phyloP scores from a whole-genome alignment of 1,284 basidiomycete genomes.

The Cystobasidiaceae sp. region DNA sequence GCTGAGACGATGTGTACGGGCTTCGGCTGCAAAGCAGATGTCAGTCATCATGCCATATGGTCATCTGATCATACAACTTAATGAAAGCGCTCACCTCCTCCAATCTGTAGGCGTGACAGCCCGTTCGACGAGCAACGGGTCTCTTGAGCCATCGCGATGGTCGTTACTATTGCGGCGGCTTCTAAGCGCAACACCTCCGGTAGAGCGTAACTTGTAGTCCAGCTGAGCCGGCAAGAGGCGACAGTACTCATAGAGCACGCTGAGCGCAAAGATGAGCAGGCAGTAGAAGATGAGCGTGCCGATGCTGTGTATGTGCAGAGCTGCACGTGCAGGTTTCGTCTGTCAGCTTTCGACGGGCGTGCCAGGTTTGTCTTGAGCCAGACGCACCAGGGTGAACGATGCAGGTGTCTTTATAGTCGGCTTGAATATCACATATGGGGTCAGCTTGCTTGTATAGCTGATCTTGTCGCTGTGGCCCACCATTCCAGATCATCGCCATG shows the following conservation, averaged over 20 bases:
- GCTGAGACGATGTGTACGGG: conserved; percentile 2
- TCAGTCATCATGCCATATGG: too few species aligned
- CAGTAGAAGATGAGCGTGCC: conserved; percentile 23
- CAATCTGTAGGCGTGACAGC: too few species aligned
- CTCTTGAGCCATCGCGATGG: background rate
- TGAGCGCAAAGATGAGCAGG: conserved; percentile 17
- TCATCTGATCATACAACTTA: too few species aligned
- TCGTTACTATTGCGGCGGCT: background rate
- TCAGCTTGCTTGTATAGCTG: background rate
- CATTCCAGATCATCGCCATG: conserved; percentile 22
- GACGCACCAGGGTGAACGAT: conserved; percentile 21
- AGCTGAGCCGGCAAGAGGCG: conserved; percentile 13
- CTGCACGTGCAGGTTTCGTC: too few species aligned
- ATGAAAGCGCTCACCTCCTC: conserved; percentile 1
- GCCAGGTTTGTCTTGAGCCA: too few species aligned
- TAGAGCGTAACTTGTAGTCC: conserved; percentile 6
- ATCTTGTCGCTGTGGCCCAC: too few species aligned
- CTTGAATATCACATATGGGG: background rate
- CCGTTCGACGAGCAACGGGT: too few species aligned
- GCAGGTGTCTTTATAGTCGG: conserved; percentile 28
- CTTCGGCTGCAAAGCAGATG: conserved; percentile 2
- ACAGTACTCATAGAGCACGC: conserved; percentile 21
- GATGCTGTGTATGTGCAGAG: conserved; percentile 10
- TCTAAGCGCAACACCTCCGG: background rate
- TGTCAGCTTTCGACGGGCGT: too few species aligned